These are phyloP conservation scores for Arthrobotrys sinensis DNA, from an alignment of 2,329 filamentous ascomycete genomes.

Conservation along the genomic window DNA sequence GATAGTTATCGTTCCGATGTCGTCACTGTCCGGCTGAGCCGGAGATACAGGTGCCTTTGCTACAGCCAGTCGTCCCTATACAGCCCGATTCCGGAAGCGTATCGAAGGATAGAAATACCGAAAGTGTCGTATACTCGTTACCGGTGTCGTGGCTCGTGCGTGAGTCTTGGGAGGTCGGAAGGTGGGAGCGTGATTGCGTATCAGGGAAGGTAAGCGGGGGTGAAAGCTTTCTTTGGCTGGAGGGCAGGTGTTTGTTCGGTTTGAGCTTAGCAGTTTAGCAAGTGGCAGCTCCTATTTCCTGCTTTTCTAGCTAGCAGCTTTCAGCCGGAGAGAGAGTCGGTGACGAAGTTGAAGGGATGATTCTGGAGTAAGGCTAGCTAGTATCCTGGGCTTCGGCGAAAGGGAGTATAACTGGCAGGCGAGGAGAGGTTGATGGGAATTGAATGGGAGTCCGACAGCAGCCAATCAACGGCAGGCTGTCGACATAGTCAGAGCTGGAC, in stretches of 20 bases:
- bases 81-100: not conserved
- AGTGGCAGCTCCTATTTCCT: constrained; percentile 37
- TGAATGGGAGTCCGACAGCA: not conserved
- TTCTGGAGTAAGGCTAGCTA: constrained; percentile 1
- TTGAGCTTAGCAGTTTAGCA: constrained; percentile 36
- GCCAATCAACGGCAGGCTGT: constrained; percentile 33
- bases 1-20: constrained; percentile 6
- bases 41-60: constrained; percentile 22
- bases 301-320: not conserved
- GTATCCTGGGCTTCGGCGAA: constrained; percentile 17
- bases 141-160: constrained; percentile 18
- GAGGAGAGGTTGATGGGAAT: constrained; percentile 30
- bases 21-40: constrained; percentile 24
- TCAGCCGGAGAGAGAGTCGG: constrained; percentile 20
- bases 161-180: constrained; percentile 24
- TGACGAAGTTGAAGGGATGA: constrained; percentile 8
- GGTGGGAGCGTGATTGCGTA: constrained; percentile 21
- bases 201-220: constrained; percentile 46
- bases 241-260: constrained; percentile 47
- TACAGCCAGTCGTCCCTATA: constrained; percentile 3
- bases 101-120: constrained; percentile 1
- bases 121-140: constrained; percentile 14
- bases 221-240: constrained; percentile 41
- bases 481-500: constrained; percentile 32
- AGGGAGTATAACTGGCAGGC: not conserved